These are phyloP conservation scores for Magnolia sinica DNA, from an alignment of 164 flowering plant species.

Conservation along the genomic window DNA sequence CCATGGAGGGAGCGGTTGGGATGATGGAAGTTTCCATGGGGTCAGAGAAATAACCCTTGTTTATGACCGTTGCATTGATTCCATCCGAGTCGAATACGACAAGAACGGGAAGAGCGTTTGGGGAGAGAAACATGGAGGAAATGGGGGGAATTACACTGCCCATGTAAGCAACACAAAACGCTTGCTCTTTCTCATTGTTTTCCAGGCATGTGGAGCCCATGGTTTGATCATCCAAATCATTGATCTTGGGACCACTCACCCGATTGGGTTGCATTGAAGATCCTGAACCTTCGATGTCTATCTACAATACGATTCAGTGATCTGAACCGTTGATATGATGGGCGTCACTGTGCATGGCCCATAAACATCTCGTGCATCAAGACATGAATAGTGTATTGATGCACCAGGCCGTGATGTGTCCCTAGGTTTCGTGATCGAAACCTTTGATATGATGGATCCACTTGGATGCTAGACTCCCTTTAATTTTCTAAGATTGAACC, in stretches of 20 bases:
- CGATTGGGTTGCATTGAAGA: no score
- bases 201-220: neutral
- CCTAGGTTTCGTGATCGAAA: no score
- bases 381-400: no score
- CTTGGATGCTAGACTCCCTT: no score
- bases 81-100: slow-evolving; percentile 53
- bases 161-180: slow-evolving; percentile 29
- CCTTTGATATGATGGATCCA: no score
- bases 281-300: no score
- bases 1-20: slow-evolving; percentile 60
- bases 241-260: neutral
- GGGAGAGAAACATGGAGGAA: slow-evolving; percentile 55
- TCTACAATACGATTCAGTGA: no score
- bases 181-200: neutral
- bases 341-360: no score
- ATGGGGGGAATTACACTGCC: slow-evolving; percentile 36
- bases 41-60: slow-evolving; percentile 50
- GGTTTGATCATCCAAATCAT: neutral
- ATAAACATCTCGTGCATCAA: no score
- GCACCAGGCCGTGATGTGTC: no score
- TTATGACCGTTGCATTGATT: slow-evolving; percentile 60
- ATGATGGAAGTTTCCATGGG: slow-evolving; percentile 55
- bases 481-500: no score
- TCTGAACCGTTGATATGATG: no score
- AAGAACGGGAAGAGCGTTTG: slow-evolving; percentile 46